Conservation (phyloP, 139 green algal genomes). For the Desmodesmus armatus region DNA sequence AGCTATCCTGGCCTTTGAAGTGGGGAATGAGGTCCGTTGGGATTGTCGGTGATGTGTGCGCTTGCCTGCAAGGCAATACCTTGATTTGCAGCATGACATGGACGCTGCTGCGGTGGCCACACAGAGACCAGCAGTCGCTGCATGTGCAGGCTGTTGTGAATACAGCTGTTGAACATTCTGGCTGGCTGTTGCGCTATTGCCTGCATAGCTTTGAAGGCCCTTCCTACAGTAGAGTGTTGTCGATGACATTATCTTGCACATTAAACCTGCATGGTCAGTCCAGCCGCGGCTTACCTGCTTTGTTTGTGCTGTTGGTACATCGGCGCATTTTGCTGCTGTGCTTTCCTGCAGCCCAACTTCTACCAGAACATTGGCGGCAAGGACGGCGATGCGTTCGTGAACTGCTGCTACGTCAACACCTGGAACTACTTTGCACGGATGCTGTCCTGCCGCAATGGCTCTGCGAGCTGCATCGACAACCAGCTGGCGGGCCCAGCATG, state of each 20-base stretch:
- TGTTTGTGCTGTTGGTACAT: no score
- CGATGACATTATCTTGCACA: no score
- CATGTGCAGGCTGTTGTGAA: no score
- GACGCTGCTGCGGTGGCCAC: no score
- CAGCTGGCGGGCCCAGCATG: conserved; percentile 41
- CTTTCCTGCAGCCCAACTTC: conserved; percentile 42
- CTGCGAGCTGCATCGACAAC: neutral
- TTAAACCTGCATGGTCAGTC: neutral
- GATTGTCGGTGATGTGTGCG: no score
- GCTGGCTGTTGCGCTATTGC: no score
- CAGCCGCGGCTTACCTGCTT: neutral
- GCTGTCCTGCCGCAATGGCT: conserved; percentile 4
- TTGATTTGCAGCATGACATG: neutral
- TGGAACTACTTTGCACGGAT: conserved; percentile 6
- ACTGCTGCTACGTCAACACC: conserved; percentile 42
- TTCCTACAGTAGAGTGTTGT: no score
- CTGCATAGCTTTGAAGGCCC: no score
- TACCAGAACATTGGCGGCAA: conserved; percentile 13
- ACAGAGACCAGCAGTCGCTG: no score
- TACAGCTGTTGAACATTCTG: no score
- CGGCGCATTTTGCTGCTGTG: neutral
- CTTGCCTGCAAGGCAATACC: neutral
- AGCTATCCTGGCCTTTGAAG: conserved; percentile 29
- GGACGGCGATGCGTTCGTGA: neutral
- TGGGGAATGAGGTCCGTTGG: conserved; percentile 48